Evolutionary conservation across 495 filamentous ascomycete genomes (phyloP), one percentile per base, ranked within the genome.

Genomic region (Lasiosphaeris hirsuta): DNA sequence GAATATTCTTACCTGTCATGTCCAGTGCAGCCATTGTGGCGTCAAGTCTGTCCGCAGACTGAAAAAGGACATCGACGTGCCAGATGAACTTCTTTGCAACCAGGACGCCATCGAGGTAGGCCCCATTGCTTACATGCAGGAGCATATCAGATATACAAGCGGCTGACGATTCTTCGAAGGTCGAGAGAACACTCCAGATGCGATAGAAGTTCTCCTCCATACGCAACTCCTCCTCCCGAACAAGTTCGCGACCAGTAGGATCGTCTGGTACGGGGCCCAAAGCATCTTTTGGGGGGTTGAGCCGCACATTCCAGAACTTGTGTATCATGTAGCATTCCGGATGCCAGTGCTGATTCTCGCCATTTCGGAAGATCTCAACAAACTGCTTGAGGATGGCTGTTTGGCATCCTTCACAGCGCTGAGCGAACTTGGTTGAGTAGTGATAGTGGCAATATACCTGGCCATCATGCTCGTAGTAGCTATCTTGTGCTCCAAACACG

Each of bases 241-340:
- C 88, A 10, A 76, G 75, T 40, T 87, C 85, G 14, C 95, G 86
- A 54, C 89, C 82, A 55, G 88, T 84, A 34, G 88, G 84, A 35
- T 86, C 89, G 9, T 88, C 88, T 61, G 87, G 81, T 18, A 77
- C 76, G 42, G 85, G 78, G 34, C 77, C 66, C 33, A 75, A 66
- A 10, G 68, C 63, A 44, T 79, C 71, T 33, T 72, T 71, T 18
- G 75, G 73, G 5, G 75, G 72, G 10, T 75, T 77, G 11, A 99
- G 80, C 19, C 93, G 85, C 39, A 99, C 95, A 69, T 96, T 99
- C 95, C 95, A 99, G 75, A 97, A 99, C 68, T 99, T 99, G 72
- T 99, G 95, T 42, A 99, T 99, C 94, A 97, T 99, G 70, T 99
- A 99, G 72, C 95, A 99, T 70, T 99, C 95, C 3, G 95, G 95